Percentiles rank a stretch among this genome's conserved stretches.
Conservation (phyloP, 2,329 filamentous ascomycete species). For the Pseudogymnoascus sp. region DNA sequence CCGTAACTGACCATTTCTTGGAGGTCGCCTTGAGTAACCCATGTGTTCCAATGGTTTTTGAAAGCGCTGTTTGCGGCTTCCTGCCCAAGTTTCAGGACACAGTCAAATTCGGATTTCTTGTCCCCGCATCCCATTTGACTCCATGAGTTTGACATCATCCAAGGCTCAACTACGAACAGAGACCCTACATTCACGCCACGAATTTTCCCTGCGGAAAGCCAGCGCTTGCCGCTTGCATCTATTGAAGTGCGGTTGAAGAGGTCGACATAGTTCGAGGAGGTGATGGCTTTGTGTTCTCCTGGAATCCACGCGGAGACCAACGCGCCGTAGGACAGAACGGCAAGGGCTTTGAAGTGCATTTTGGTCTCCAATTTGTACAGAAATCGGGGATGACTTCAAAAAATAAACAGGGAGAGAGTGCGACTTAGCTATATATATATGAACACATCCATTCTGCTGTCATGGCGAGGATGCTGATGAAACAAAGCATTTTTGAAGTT, state of each 20-base stretch:
- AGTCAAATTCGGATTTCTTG: conserved; percentile 38
- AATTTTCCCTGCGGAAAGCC: conserved; percentile 30
- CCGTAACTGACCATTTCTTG: conserved; percentile 35
- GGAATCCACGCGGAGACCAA: conserved; percentile 16
- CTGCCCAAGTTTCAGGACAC: conserved; percentile 38
- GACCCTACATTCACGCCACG: conserved; percentile 42
- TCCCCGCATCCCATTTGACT: conserved; percentile 36
- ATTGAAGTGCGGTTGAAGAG: conserved; percentile 12
- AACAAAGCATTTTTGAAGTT: background rate
- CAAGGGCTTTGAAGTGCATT: background rate
- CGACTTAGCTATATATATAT: background rate
- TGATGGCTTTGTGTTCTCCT: conserved; percentile 14
- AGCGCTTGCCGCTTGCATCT: conserved; percentile 12
- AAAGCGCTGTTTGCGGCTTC: conserved; percentile 35
- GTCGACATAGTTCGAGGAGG: conserved; percentile 10
- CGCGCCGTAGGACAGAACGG: background rate
- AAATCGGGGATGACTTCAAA: background rate
- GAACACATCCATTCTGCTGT: background rate
- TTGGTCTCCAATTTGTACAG: background rate
- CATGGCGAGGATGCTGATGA: background rate
- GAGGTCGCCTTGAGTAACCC: conserved; percentile 40
- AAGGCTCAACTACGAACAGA: conserved; percentile 40
- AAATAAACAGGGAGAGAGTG: background rate
- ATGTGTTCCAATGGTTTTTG: conserved; percentile 38
- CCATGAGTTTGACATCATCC: conserved; percentile 37